phyloP scores from a whole-genome alignment of 768 basidiomycete species.

The Lactifluus piperatus region DNA sequence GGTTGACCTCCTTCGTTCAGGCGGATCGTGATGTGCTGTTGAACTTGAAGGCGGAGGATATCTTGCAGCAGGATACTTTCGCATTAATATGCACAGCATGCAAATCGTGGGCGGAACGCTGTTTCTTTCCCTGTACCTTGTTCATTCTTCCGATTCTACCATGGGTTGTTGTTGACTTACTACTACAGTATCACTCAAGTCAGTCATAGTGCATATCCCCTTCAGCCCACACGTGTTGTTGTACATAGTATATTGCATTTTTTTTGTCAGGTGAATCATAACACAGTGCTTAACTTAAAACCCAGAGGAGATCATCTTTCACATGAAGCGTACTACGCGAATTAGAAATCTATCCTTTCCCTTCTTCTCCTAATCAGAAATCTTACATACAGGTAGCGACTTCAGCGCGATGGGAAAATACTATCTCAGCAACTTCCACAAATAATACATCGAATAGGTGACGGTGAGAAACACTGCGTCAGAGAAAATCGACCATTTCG shows the following conservation, averaged over 20 bases:
- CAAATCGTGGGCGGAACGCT: background rate
- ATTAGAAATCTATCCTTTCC: no score
- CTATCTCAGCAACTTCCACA: no score
- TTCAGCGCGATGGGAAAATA: no score
- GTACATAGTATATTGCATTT: background rate
- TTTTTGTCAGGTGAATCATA: no score
- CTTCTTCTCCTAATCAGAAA: no score
- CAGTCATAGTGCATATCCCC: background rate
- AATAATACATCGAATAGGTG: background rate
- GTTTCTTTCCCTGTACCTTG: background rate
- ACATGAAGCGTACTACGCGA: no score
- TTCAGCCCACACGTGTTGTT: background rate
- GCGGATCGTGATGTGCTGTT: background rate
- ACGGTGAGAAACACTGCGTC: background rate
- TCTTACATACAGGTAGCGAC: no score
- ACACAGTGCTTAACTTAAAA: no score
- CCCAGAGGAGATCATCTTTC: no score
- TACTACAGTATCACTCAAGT: background rate
- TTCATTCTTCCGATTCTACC: background rate
- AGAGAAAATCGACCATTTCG: background rate
- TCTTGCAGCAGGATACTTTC: conserved; percentile 12
- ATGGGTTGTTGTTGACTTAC: background rate
- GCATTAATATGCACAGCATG: background rate
- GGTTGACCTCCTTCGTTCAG: conserved; percentile 1
- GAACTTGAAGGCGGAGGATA: conserved; percentile 9